phyloP scores from a whole-genome alignment of 2,329 filamentous ascomycete species.

The Escovopsis weberi region DNA sequence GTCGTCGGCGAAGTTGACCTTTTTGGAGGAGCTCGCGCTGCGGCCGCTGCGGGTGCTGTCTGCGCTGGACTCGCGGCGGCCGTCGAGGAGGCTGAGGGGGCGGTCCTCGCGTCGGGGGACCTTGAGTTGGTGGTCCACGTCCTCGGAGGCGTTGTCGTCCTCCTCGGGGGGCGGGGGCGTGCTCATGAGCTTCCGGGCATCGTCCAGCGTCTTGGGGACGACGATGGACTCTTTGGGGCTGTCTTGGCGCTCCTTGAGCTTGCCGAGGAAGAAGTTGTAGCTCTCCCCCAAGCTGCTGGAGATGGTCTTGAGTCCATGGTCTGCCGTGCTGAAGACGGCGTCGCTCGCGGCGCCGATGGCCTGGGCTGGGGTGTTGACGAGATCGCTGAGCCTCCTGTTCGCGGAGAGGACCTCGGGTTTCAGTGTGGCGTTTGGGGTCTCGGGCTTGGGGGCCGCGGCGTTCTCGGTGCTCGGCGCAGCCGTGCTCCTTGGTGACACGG shows the following conservation, averaged over 20 bases:
- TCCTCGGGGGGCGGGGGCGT: conserved; percentile 52
- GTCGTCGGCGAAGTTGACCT: conserved; percentile 36
- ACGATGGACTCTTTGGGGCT: conserved; percentile 31
- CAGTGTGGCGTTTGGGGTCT: conserved; percentile 26
- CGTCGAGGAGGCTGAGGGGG: conserved; percentile 56
- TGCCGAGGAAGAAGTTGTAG: conserved; percentile 84
- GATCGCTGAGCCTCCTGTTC: conserved; percentile 66
- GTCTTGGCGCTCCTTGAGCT: conserved; percentile 58
- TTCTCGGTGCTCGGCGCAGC: conserved; percentile 19
- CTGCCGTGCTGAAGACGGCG: conserved; percentile 72
- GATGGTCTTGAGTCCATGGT: conserved; percentile 85
- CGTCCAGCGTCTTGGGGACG: conserved; percentile 81
- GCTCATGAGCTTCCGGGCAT: conserved; percentile 77
- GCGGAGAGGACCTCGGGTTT: conserved; percentile 37
- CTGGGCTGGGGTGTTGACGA: conserved; percentile 73
- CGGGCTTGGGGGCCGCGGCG: conserved; percentile 20
- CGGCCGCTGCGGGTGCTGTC: conserved; percentile 56
- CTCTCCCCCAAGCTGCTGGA: conserved; percentile 81
- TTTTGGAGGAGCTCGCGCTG: conserved; percentile 45
- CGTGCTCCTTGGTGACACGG: conserved; percentile 13
- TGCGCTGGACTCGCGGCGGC: conserved; percentile 60
- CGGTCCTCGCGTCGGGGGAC: conserved; percentile 40
- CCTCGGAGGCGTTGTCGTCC: conserved; percentile 35
- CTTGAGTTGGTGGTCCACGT: conserved; percentile 17
- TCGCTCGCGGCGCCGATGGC: conserved; percentile 73